A percentile compares a stretch with the other conserved stretches of the same genome.
Evolutionary conservation across 441 rosid species (phyloP).

Genomic region (Populus tomentosa): DNA sequence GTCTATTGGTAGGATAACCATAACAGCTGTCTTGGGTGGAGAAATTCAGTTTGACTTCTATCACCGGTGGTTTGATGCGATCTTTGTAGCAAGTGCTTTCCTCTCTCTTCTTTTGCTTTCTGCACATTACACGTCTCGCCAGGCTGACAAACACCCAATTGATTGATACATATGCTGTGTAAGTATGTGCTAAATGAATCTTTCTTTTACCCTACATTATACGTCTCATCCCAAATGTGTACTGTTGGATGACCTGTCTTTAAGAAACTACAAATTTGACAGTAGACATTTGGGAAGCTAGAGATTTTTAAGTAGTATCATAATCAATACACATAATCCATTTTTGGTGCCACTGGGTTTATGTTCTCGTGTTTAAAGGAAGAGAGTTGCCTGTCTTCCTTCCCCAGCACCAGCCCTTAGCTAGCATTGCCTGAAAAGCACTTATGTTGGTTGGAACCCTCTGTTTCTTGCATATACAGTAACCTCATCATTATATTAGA

Average conservation of each 20-base stretch:
- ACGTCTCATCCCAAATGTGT: not conserved
- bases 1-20: slow-evolving; percentile 69
- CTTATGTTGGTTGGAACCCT: not conserved
- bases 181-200: slow-evolving; percentile 18
- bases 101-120: slow-evolving; percentile 89
- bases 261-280: not conserved
- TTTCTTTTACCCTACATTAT: not conserved
- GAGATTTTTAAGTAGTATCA: no score
- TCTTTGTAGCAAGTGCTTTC: slow-evolving; percentile 96
- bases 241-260: no score
- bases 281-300: not conserved
- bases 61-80: slow-evolving; percentile 99
- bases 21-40: slow-evolving; percentile 94
- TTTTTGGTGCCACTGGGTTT: not conserved
- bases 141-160: slow-evolving; percentile 90
- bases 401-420: not conserved
- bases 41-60: slow-evolving; percentile 98
- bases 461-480: not conserved
- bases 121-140: slow-evolving; percentile 96
- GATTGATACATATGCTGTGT: slow-evolving; percentile 43
- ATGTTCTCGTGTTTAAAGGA: not conserved
- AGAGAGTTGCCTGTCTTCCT: not conserved
- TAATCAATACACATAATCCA: not conserved
- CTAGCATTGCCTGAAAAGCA: not conserved
- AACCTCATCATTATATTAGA: not conserved